Base-by-base conservation (phyloP, 495 filamentous ascomycete species). In the Aspergillus heteromorphus region DNA sequence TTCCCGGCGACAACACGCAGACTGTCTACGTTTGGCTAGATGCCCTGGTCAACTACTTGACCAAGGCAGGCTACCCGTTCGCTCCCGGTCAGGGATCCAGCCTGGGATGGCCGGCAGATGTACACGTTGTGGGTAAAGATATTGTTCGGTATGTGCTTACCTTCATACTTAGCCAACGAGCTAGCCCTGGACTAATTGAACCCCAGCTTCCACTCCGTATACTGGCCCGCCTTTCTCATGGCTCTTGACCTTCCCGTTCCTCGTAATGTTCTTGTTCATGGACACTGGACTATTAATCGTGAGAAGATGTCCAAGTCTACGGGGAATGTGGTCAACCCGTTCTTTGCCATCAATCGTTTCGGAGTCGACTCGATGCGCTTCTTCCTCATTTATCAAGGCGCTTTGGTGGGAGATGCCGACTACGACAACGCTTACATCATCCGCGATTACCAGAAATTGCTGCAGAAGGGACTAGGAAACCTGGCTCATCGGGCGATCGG, bases 11-110 rank as follows among this genome's bases (percentile, higher is more conserved):
- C 63, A 71, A 81, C 1, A 81, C 73, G 16, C 95, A 97, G 70
- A 97, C 92, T 2, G 92, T 98, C 57, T 98, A 97, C 65, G 95
- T 97, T 31, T 98, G 93, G 93, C 79, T 98, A 4, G 95, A 97
- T 71, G 93, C 93, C 4, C 78, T 98, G 20, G 79, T 97, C 58
- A 97, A 97, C 69, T 97, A 98, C 62, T 70, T 95, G 59, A 95
- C 91, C 27, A 87, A 83, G 53, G 83, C 89, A 14, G 89, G 91
- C 16, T 97, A 95, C 63, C 92, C 93, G 0, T 71, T 74, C 48
- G 88, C 86, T 71, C 87, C 90, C 1, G 85, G 83, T 11, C 63
- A 78, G 41, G 86, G 86, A 27, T 62, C 66, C 4, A 68, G 67
- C 2, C 75, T 77, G 14, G 87, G 86, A 19, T 98, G 95, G 95